Base-by-base conservation (phyloP, 441 rosid genomes). In the Populus tomentosa region DNA sequence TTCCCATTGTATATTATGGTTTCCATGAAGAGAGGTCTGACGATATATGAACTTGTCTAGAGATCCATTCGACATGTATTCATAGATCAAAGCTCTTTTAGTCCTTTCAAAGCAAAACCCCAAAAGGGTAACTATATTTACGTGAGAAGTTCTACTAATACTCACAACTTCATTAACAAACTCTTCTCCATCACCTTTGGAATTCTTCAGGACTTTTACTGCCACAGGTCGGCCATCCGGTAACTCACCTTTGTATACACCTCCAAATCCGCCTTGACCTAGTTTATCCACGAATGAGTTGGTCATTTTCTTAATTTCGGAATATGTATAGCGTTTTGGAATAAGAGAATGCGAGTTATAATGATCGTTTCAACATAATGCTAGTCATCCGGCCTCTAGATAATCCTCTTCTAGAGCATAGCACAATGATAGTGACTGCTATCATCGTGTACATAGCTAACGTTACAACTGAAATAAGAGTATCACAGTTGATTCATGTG, bases 211-310 rank as follows among this genome's bases (percentile, higher is more conserved):
- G 26, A 88, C 42, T 71, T 88, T 88, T 24, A 87, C 85, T 0
- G 85, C 88, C 14, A 84, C 90, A 20, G n/a, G 40, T 26, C 61
- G 66, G 9, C 80, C 89, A 28, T 85, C 86, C 3, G 50, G 3
- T 14, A 83, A 69, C 20, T 67, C 79, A 16, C 90, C 92, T 77
- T 73, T 79, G 50, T 87, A 89, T 0, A 84, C 89, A 1, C 42
- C 65, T 8, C 89, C 87, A n/a, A 42, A 82, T 16, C 90, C 88
- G 3, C 88, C 90, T 75, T 77, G 77, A 2, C 90, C 89, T 0
- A 88, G 46, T 68, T 83, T 79, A 28, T 78, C 33, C 0, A 3
- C 56, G 62, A 84, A 85, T 50, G 83, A 84, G 18, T 81, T 79
- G 67, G 89, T 83, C 70, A 88, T 86, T 69, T 71, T 84, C 80